Percentiles rank a stretch among this genome's conserved stretches.
These are phyloP conservation scores for Oryza brachyantha DNA, from an alignment of 176 grass and related monocot species.

Conservation along the genomic window DNA sequence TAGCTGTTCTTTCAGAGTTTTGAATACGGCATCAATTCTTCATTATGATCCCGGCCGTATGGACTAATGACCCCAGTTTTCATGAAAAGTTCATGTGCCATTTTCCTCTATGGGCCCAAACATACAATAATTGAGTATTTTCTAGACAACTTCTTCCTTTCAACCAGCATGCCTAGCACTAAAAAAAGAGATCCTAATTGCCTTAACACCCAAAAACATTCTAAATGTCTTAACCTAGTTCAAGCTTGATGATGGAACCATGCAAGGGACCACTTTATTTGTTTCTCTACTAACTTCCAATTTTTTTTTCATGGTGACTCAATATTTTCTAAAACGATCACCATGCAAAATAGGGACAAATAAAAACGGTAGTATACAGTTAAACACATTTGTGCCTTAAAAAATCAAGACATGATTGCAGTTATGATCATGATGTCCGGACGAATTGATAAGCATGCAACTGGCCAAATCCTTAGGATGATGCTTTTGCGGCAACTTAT, in stretches of 20 bases:
- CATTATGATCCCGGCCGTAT: neutral
- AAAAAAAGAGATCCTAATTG: neutral
- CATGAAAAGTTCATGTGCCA: neutral
- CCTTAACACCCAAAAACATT: neutral
- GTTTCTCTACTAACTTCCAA: neutral
- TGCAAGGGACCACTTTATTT: neutral
- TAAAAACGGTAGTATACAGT: too few species aligned
- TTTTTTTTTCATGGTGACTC: neutral
- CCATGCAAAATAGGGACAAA: neutral
- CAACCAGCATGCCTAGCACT: neutral
- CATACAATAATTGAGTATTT: neutral
- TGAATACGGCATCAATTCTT: neutral
- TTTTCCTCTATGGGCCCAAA: conserved; percentile 1
- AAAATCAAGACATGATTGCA: neutral
- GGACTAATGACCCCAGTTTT: conserved; percentile 18
- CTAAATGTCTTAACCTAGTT: neutral
- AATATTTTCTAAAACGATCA: neutral
- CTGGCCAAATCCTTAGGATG: too few species aligned
- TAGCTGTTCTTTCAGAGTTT: neutral
- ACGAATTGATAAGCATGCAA: neutral
- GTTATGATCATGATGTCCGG: neutral
- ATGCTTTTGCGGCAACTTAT: too few species aligned
- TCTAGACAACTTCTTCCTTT: neutral
- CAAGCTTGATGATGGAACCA: neutral
- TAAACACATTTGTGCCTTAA: too few species aligned